Evolutionary conservation across 306 rosid genomes (phyloP), one percentile per base, ranked within the genome.

Genomic region (Castanea crenata): DNA sequence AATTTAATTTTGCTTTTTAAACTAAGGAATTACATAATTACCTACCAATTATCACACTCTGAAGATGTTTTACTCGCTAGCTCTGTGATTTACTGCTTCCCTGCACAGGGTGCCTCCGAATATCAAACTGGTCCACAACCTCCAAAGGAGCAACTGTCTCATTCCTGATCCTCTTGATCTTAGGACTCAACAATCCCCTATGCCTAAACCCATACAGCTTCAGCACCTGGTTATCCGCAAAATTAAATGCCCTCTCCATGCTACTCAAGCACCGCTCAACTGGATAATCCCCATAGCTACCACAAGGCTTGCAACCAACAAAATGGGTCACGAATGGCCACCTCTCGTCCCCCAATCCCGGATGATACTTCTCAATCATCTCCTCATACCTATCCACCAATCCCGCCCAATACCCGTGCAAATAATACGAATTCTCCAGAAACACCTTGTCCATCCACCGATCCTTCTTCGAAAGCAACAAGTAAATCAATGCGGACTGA

Each of bases 311-410:
- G 54, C 54, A 49, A 49, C 54, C 54, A 13, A 49, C 54, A 49
- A 49, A 49, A 49, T 49, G 54, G 54, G 54, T 49, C 54, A 49
- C 54, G 5, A 49, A 49, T 49, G 54, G 54, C 54, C 54, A 49
- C 16, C 54, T 49, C 54, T 49, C 54, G 0, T 49, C 54, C 54
- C 54, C 54, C 54, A 49, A 12, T 49, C 54, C 54, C 16, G 54
- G 54, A 49, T 83, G 87, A 74, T 88, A 88, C 81, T 88, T 88
- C 83, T 88, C 89, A 0, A 85, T 74, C 91, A 88, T 88, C 81
- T 88, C 91, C 69, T 88, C 89, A 2, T 85, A 88, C 79, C 89
- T 76, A 76, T 88, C 91, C n/a, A 88, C 91, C 75, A 88, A 81
- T 19, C 91, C 89, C 16, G 87, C 89, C 91, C 91, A 88, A 69